Conservation (phyloP, 805 yeast genomes). For the Kodamaea restingae region DNA sequence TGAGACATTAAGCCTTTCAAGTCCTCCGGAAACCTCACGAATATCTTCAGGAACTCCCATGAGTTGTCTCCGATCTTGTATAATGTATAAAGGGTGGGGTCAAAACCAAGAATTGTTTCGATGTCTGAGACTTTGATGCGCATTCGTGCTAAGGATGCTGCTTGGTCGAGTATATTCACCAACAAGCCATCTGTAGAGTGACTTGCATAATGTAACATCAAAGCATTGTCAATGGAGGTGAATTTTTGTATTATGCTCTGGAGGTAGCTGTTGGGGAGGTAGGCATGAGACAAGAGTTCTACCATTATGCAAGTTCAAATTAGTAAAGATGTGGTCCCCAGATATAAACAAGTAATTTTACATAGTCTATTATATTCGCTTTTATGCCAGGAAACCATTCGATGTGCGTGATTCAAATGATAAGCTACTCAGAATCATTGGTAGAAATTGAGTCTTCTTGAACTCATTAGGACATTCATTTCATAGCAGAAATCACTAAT, state of each 20-base stretch:
- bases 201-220: constrained; percentile 31
- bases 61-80: constrained; percentile 4
- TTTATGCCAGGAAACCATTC: too few relatives aligned
- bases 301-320: background rate
- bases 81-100: constrained; percentile 14
- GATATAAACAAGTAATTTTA: too few relatives aligned
- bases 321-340: background rate
- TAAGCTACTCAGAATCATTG: too few relatives aligned
- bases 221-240: constrained; percentile 29
- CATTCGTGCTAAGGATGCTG: constrained; percentile 15
- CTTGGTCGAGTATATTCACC: constrained; percentile 17
- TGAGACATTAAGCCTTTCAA: constrained; percentile 3
- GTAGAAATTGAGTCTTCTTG: too few relatives aligned
- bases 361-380: too few relatives aligned
- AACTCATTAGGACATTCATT: too few relatives aligned
- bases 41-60: constrained; percentile 8
- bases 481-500: too few relatives aligned
- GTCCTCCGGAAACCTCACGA: constrained; percentile 9
- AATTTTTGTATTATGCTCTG: constrained; percentile 12
- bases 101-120: constrained; percentile 16
- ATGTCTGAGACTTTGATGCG: constrained; percentile 18
- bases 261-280: constrained; percentile 8
- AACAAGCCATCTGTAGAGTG: constrained; percentile 28
- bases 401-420: too few relatives aligned
- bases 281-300: constrained; percentile 9